Base-by-base conservation (phyloP, 169 alveolate species). In the Eimeria sp. region DNA sequence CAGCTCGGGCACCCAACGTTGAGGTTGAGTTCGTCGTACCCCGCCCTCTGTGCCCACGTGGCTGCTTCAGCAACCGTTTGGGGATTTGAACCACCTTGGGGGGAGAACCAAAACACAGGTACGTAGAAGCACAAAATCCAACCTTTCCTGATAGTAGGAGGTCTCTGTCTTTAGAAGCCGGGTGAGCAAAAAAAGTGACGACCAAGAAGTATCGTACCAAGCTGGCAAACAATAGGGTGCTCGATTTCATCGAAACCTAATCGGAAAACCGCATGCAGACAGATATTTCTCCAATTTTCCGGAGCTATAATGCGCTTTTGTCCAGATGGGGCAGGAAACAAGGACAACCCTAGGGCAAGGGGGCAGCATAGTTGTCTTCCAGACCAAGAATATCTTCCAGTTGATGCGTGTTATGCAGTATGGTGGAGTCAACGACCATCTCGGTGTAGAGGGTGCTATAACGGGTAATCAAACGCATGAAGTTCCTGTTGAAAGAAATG, bases 1-100 rank as follows among this genome's bases (percentile, higher is more conserved):
- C 98, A 92, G 95, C 99, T 98, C 83, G 99, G 99, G 72, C 99
- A 99, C 11, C 99, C 99, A 9, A 97, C 98, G 97, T 99, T 99
- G 83, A 99, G 96, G 94, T 99, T 99, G 90, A 99, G 97, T 96
- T 98, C 99, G 96, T 97, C 99, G 96, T 98, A 99, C 49, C 99
- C 99, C 76, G 97, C 98, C 51, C 96, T 95, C 92, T 97, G 98
- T n/a, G 97, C 98, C 45, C 98, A 96, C 63, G 95, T 94, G 14
- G 99, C 99, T 3, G 99, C 99, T 86, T 97, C 97, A 14, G 98
- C 98, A 82, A 99, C 93, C 76, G 98, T 98, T 57, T 97, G 97
- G 9, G 99, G 98, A 84, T 98, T 97, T 95, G 98, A 98, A 58
- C 99, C 99, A 57, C 96, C 96, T 93, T 93, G 16, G 18, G 61